Conservation (phyloP, 305 asterid genomes). For the Petunia hybrid region DNA sequence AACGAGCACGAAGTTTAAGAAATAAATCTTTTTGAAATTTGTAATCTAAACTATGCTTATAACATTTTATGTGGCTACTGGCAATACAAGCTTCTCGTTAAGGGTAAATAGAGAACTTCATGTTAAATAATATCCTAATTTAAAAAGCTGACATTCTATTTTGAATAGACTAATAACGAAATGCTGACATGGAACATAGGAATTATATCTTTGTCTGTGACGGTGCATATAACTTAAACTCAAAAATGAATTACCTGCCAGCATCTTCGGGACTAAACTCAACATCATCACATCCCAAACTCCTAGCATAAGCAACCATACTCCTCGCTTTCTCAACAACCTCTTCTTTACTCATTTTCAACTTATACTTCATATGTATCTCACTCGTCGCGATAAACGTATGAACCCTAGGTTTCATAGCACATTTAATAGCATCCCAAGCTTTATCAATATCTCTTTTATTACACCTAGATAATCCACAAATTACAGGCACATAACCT, state of each 20-base stretch:
- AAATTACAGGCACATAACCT: conserved; percentile 76
- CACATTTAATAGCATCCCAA: conserved; percentile 90
- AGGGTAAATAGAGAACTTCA: too few species aligned
- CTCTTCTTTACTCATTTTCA: conserved; percentile 74
- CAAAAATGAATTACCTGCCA: conserved; percentile 65
- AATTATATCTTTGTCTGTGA: too few species aligned
- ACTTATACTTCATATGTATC: conserved; percentile 85
- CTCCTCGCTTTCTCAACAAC: conserved; percentile 84
- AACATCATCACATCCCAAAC: conserved; percentile 84
- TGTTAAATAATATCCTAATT: too few species aligned
- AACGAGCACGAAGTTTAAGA: too few species aligned
- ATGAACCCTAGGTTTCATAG: conserved; percentile 85
- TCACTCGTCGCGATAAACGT: conserved; percentile 98
- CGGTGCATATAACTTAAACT: not conserved
- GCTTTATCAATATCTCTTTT: conserved; percentile 81
- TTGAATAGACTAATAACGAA: too few species aligned
- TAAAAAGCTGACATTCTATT: too few species aligned
- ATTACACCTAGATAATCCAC: conserved; percentile 91
- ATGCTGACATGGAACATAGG: too few species aligned
- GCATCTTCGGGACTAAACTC: conserved; percentile 99
- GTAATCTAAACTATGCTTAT: too few species aligned
- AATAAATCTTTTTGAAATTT: too few species aligned
- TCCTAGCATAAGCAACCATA: conserved; percentile 87
- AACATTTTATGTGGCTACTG: too few species aligned
- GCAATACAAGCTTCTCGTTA: too few species aligned